Base-by-base conservation (phyloP, 2,329 filamentous ascomycete species). In the Hypoxylon sp. region DNA sequence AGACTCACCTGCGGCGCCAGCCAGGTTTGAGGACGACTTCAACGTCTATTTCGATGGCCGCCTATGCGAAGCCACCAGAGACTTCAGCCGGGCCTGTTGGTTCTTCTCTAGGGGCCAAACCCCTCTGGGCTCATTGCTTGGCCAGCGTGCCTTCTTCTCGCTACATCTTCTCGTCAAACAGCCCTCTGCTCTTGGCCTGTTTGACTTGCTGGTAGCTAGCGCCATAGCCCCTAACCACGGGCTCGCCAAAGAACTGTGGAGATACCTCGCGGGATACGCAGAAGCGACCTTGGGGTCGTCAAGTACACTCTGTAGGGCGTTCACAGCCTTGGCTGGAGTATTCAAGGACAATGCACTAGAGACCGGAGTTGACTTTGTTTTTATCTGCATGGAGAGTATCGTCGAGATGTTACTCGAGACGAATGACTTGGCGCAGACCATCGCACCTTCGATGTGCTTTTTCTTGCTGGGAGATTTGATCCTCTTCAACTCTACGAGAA, bases 331-430 rank as follows among this genome's bases (percentile, higher is more conserved):
- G 15, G 37, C 58, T 15, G 63, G 64, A 15, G 58, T 62, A 7
- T 64, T 65, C 13, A 46, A 46, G n/a, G 58, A 48, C 7, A 55
- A 62, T 26, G 24, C 58, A 8, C 37, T 64, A 7, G 58, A 60
- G 17, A 58, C 48, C 2, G 56, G 55, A 2, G 58, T 65, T 5
- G 58, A 65, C 24, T 64, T 66, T 17, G 47, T 64, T 13, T 66
- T 64, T 29, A 64, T 48, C 48, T 66, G 61, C 33, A 64, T 66
- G 55, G 63, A 66, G 38, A 64, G 61, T 45, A 66, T 66, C 18
- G 50, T 66, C 13, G 58, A 54, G 18, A 66, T 66, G 63, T 23
- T 66, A n/a, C 53, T 66, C 18, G 50, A 56, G 37, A 59, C 58
- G 23, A 54, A 46, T 9, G 52, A 54, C 11, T 57, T 66, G 15